Evolutionary conservation across 2,329 filamentous ascomycete species (phyloP).

Genomic region (Paecilomyces sp.): DNA sequence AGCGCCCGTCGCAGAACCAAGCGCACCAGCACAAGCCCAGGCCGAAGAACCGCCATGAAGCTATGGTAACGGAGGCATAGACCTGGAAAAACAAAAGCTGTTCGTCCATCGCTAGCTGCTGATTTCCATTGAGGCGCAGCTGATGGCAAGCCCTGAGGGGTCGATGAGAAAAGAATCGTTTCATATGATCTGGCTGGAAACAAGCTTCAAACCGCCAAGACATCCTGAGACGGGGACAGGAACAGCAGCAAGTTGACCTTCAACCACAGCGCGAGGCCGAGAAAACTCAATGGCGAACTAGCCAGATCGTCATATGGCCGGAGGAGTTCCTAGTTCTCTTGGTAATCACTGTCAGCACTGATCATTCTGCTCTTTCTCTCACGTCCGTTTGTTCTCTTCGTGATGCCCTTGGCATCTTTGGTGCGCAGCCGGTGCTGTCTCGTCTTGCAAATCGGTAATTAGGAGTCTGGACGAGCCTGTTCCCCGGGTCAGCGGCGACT

Average conservation of each 20-base stretch:
- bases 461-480: background rate
- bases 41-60: background rate
- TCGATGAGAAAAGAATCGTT: background rate
- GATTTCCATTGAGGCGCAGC: background rate
- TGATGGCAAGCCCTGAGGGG: background rate
- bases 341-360: background rate
- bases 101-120: background rate
- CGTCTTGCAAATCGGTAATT: background rate
- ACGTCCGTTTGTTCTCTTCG: background rate
- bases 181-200: background rate
- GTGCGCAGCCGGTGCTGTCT: background rate
- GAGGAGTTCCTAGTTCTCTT: background rate
- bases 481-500: background rate
- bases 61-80: background rate
- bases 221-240: background rate
- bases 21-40: background rate
- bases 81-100: background rate
- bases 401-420: background rate
- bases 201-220: conserved; percentile 2
- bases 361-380: background rate
- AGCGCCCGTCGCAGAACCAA: background rate
- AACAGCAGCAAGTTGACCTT: background rate
- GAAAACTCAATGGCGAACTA: background rate
- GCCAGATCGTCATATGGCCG: background rate
- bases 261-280: background rate